Evolutionary conservation across 2,329 filamentous ascomycete species (phyloP).

Genomic region (Alternaria incomplexa): DNA sequence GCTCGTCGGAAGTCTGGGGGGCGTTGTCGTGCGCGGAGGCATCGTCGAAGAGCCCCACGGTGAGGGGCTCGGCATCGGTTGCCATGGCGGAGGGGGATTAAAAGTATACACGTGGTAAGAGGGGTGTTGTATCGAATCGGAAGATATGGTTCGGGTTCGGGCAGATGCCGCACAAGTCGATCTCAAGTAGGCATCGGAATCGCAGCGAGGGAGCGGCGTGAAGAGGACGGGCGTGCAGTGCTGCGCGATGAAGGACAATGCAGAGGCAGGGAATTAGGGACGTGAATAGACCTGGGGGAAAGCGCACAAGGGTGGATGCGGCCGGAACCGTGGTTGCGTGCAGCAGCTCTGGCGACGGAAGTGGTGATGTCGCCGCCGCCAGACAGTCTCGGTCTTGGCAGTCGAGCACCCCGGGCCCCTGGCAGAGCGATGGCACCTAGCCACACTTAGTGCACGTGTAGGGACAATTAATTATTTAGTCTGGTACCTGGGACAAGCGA

Average conservation of each 20-base stretch:
- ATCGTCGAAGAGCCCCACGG: slow-evolving; percentile 19
- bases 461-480: background rate
- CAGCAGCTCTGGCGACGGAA: background rate
- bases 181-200: slow-evolving; percentile 36
- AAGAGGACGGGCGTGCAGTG: background rate
- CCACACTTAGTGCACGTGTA: background rate
- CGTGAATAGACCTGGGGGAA: background rate
- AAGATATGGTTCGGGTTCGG: slow-evolving; percentile 5
- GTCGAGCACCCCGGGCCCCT: slow-evolving; percentile 1
- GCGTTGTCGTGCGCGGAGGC: slow-evolving; percentile 6
- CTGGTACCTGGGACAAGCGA: background rate
- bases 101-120: background rate
- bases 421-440: slow-evolving; percentile 7
- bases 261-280: background rate
- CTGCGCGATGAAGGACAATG: background rate
- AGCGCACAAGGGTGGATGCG: background rate
- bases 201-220: background rate
- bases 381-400: slow-evolving; percentile 5
- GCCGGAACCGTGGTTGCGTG: slow-evolving; percentile 2
- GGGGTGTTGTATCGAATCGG: background rate
- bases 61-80: slow-evolving; percentile 21
- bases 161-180: slow-evolving; percentile 26
- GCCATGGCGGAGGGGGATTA: slow-evolving; percentile 25
- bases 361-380: slow-evolving; percentile 11
- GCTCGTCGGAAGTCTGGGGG: slow-evolving; percentile 49